phyloP scores from a whole-genome alignment of 2,329 filamentous ascomycete genomes.

The Bipolaris gigantea region DNA sequence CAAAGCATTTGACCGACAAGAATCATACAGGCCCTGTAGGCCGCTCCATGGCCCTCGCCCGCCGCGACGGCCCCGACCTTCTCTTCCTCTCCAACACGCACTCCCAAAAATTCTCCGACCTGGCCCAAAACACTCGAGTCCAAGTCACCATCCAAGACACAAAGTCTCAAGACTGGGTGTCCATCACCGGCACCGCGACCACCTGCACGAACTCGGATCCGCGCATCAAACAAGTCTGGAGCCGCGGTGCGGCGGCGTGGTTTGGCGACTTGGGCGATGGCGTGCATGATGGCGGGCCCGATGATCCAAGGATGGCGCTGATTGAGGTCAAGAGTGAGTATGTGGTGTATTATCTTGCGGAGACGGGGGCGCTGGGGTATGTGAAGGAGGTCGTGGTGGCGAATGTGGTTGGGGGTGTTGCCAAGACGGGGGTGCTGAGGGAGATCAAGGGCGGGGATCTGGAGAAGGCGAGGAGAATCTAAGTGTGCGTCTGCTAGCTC shows the following conservation, averaged over 20 bases:
- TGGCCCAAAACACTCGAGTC: conserved; percentile 47
- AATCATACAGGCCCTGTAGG: conserved; percentile 44
- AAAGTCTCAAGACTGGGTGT: conserved; percentile 53
- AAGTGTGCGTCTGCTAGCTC: too few species aligned
- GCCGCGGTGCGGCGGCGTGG: conserved; percentile 48
- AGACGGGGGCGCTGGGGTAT: conserved; percentile 42
- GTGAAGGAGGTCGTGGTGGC: conserved; percentile 46
- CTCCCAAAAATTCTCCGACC: conserved; percentile 52
- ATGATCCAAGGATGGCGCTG: conserved; percentile 53
- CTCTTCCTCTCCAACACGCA: conserved; percentile 55
- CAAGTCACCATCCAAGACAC: conserved; percentile 53
- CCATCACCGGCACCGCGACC: conserved; percentile 49
- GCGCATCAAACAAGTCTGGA: conserved; percentile 54
- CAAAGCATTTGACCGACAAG: too few species aligned
- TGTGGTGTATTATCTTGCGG: conserved; percentile 45
- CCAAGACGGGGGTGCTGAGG: conserved; percentile 48
- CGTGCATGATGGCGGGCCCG: conserved; percentile 49
- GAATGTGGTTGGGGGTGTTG: conserved; percentile 45
- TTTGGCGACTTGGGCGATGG: conserved; percentile 56
- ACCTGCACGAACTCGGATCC: conserved; percentile 50
- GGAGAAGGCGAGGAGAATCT: too few species aligned
- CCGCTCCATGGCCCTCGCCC: conserved; percentile 54
- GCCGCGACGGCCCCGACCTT: conserved; percentile 60
- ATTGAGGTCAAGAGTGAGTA: conserved; percentile 47
- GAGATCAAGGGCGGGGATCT: conserved; percentile 55